These are phyloP conservation scores for Clonostachys rosea DNA, from an alignment of 2,329 filamentous ascomycete genomes.

Conservation along the genomic window DNA sequence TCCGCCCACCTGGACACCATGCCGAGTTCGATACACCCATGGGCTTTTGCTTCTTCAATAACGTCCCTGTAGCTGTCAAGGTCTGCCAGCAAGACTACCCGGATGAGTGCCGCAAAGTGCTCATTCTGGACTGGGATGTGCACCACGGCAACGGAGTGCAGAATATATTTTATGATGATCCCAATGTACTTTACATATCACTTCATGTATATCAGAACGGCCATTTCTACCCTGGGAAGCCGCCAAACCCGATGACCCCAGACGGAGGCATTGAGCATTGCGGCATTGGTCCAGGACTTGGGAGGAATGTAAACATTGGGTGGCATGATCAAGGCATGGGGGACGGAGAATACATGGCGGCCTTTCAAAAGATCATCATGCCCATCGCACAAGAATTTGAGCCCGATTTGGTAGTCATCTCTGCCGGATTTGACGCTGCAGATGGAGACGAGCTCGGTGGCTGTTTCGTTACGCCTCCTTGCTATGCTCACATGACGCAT, in stretches of 20 bases:
- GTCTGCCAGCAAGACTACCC: constrained; percentile 82
- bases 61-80: constrained; percentile 87
- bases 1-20: constrained; percentile 92
- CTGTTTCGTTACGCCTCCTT: constrained; percentile 85
- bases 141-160: constrained; percentile 89
- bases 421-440: constrained; percentile 93
- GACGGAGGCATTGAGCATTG: constrained; percentile 59
- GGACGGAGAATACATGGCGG: constrained; percentile 93
- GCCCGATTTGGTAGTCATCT: constrained; percentile 91
- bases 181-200: constrained; percentile 93
- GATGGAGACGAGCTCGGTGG: constrained; percentile 89
- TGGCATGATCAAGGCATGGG: constrained; percentile 78
- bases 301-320: constrained; percentile 63
- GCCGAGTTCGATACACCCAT: constrained; percentile 82
- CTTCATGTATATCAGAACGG: constrained; percentile 85
- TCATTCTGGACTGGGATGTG: constrained; percentile 91
- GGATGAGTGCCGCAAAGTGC: constrained; percentile 76
- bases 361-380: constrained; percentile 95
- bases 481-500: constrained; percentile 98
- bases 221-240: constrained; percentile 74
- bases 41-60: constrained; percentile 98
- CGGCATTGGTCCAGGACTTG: constrained; percentile 48
- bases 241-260: constrained; percentile 49
- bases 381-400: constrained; percentile 91
- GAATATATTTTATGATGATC: constrained; percentile 91